Conservation (phyloP, 345 rosid genomes). For the Ceriops tagal region DNA sequence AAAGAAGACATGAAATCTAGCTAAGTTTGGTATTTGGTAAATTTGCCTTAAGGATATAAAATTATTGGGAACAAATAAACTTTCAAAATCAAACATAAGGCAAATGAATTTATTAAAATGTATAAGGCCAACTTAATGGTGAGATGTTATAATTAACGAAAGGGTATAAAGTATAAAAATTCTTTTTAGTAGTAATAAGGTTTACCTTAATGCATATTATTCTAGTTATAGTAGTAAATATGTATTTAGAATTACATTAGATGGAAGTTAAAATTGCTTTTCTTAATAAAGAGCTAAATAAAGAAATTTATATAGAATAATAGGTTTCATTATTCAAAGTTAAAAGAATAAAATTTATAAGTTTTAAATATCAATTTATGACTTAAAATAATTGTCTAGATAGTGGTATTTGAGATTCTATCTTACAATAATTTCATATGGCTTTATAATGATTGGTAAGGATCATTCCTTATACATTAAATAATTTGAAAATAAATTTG, state of each 20-base stretch:
- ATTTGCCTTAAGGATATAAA: background rate
- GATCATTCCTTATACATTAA: too few species aligned
- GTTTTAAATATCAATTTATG: too few species aligned
- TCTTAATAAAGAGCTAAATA: background rate
- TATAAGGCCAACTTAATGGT: background rate
- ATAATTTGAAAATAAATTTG: too few species aligned
- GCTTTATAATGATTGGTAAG: too few species aligned
- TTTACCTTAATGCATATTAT: too few species aligned
- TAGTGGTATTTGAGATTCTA: too few species aligned
- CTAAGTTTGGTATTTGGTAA: background rate
- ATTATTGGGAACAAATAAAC: background rate
- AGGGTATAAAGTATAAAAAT: too few species aligned
- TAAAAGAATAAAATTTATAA: background rate
- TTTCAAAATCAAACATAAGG: too few species aligned
- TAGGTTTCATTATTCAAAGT: background rate
- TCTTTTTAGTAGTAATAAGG: too few species aligned
- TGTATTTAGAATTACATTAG: background rate
- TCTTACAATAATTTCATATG: too few species aligned
- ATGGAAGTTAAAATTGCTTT: background rate
- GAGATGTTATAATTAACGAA: too few species aligned
- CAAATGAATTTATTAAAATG: background rate
- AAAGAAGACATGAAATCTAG: background rate
- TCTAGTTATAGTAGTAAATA: background rate
- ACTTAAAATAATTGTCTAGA: too few species aligned
- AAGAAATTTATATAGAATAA: background rate